Evolutionary conservation across 2,329 filamentous ascomycete species (phyloP), one percentile per base, ranked within the genome.

Genomic region (Septoria petroselini): DNA sequence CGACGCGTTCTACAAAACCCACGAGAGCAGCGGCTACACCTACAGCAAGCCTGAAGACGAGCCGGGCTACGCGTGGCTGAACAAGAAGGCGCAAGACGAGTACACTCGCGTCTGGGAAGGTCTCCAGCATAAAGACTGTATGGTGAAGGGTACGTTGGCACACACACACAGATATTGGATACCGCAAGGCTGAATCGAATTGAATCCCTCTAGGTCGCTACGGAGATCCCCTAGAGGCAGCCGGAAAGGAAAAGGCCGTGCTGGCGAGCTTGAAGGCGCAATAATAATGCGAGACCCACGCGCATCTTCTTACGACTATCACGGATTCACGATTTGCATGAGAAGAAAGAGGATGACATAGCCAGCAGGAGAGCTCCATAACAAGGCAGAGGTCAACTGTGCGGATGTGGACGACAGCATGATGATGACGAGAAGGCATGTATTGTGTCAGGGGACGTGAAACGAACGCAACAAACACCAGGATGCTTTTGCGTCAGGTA

Each of bases 21-120:
- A 68, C 37, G 42, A 58, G 37, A 23, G 34, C 12, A 66, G 61
- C 40, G 62, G 61, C 21, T 70, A 65, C 48, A 62, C 57, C n/a
- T 70, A 65, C 64, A 58, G 44, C 21, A 63, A 60, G 57, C 59
- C 59, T 50, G 69, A 70, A 43, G 69, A 74, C 29, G 67, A 70
- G 52, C 76, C 76, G 6, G 75, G 78, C 2, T 74, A 73, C 38
- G 68, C 68, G 7, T 83, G 78, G 78, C 72, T 71, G 57, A 79
- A 72, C 54, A 79, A 77, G 64, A 81, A 80, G 60, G 76, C 77
- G 4, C 65, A 74, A 53, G 80, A 82, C 52, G 80, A 83, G 47
- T 76, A 72, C 57, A 68, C 73, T 35, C 69, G 76, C 19, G 75
- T 74, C 14, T 71, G 72, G 70, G 73, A 76, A 21, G 61, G 60